A percentile compares a stretch with the other conserved stretches of the same genome.
Evolutionary conservation across 306 rosid species (phyloP).

Genomic region (Malus asiatica): DNA sequence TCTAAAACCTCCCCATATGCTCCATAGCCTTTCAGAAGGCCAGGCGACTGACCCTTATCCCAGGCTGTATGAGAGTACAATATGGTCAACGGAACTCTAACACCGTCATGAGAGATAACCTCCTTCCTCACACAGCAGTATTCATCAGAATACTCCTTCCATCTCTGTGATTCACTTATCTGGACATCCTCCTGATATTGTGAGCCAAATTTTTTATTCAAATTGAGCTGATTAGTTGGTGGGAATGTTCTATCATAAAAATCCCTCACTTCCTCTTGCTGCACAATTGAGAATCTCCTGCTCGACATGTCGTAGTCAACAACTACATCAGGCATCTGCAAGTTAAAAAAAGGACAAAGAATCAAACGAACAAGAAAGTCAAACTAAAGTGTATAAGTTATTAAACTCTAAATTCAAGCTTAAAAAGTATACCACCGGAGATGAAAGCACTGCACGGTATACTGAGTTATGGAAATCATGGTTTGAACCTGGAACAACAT

Average conservation of each 20-base stretch:
- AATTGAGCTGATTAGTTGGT: constrained; percentile 16
- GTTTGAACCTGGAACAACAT: constrained; percentile 74
- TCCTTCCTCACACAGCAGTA: constrained; percentile 63
- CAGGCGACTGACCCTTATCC: constrained; percentile 59
- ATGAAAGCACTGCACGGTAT: constrained; percentile 81
- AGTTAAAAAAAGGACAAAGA: constrained; percentile 7
- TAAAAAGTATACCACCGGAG: constrained; percentile 69
- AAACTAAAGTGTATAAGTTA: neutral
- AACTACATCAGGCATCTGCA: constrained; percentile 86
- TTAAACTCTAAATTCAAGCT: neutral
- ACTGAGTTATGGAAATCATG: constrained; percentile 65
- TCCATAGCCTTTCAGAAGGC: constrained; percentile 85
- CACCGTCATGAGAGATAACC: constrained; percentile 67
- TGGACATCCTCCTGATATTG: constrained; percentile 19
- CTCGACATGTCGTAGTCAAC: constrained; percentile 83
- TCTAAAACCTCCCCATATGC: constrained; percentile 85
- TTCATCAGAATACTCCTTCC: constrained; percentile 61
- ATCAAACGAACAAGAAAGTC: constrained; percentile 7
- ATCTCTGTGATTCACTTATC: constrained; percentile 30
- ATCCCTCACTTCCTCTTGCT: constrained; percentile 73
- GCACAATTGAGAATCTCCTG: constrained; percentile 51
- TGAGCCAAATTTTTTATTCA: constrained; percentile 18
- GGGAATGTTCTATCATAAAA: constrained; percentile 24
- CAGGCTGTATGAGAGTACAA: constrained; percentile 60
- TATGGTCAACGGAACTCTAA: constrained; percentile 63